Evolutionary conservation across 2,329 filamentous ascomycete genomes (phyloP).

Genomic region (Tolypocladium sp.): DNA sequence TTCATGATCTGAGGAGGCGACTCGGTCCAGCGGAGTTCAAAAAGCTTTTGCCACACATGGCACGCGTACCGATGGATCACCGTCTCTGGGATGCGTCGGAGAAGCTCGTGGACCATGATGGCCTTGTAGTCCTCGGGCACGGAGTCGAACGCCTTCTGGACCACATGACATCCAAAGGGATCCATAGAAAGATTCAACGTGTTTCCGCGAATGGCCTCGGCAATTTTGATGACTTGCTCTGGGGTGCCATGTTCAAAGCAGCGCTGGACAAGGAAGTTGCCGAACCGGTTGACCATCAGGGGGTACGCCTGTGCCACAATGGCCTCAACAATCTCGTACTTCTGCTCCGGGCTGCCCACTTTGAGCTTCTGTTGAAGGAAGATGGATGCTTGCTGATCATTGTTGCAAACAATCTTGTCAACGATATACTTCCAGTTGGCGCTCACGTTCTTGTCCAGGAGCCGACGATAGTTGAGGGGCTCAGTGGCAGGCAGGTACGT

Average conservation of each 20-base stretch:
- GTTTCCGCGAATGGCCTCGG: constrained; percentile 86
- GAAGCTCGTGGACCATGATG: constrained; percentile 95
- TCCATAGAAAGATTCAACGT: constrained; percentile 96
- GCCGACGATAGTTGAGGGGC: constrained; percentile 89
- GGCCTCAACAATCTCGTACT: constrained; percentile 92
- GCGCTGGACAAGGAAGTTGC: constrained; percentile 95
- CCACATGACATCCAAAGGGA: constrained; percentile 94
- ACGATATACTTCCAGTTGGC: constrained; percentile 99
- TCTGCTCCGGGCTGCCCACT: constrained; percentile 88
- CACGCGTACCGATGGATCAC: constrained; percentile 98
- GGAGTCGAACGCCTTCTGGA: constrained; percentile 97
- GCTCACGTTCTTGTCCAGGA: constrained; percentile 90
- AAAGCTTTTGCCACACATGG: constrained; percentile 99
- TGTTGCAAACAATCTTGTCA: constrained; percentile 98
- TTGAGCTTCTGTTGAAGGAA: constrained; percentile 99
- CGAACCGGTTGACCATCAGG: constrained; percentile 96
- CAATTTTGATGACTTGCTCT: constrained; percentile 91
- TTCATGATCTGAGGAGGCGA: constrained; percentile 97
- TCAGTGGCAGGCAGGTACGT: constrained; percentile 83
- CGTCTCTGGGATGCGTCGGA: constrained; percentile 91
- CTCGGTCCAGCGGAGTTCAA: constrained; percentile 92
- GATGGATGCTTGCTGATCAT: constrained; percentile 97
- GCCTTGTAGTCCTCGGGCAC: constrained; percentile 97
- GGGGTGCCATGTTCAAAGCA: constrained; percentile 97
- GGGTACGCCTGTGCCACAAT: constrained; percentile 93